phyloP scores from a whole-genome alignment of 176 grass and related monocot genomes.

The Elaeis guineensis region DNA sequence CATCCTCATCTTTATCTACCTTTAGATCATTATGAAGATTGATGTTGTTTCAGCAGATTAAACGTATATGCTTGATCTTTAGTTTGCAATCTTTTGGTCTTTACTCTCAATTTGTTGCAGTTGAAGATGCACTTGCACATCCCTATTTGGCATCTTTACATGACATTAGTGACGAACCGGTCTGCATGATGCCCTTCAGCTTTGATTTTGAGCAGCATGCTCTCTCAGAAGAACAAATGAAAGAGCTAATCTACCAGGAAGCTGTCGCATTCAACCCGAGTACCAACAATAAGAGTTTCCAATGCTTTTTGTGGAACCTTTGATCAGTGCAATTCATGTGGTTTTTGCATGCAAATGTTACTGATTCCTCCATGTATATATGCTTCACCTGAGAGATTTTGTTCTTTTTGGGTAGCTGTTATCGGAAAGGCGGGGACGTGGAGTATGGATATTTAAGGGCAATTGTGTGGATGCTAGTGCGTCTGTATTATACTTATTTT shows the following conservation, averaged over 20 bases:
- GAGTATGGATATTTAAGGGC: too few species aligned
- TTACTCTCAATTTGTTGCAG: constrained; percentile 20
- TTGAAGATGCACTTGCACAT: constrained; percentile 95
- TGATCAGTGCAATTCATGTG: constrained; percentile 13
- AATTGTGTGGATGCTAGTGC: too few species aligned
- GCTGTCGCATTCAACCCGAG: constrained; percentile 70
- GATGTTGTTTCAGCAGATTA: too few species aligned
- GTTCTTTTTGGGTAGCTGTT: too few species aligned
- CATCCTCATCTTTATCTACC: too few species aligned
- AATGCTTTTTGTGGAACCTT: constrained; percentile 9
- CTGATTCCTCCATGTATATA: constrained; percentile 30
- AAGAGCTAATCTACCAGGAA: constrained; percentile 88
- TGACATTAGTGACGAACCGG: constrained; percentile 85
- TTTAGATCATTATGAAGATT: too few species aligned
- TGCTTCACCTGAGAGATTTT: too few species aligned
- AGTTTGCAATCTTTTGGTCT: too few species aligned
- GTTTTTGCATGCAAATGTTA: neutral
- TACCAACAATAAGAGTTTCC: constrained; percentile 42
- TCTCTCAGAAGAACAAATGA: constrained; percentile 97
- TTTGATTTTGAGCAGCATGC: constrained; percentile 95
- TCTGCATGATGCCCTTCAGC: constrained; percentile 64
- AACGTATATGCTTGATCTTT: too few species aligned
- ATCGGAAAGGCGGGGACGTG: too few species aligned
- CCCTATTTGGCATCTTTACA: constrained; percentile 88
- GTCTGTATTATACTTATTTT: too few species aligned